These are phyloP conservation scores for Penicillium subrubescens DNA, from an alignment of 495 filamentous ascomycete species.

Conservation along the genomic window DNA sequence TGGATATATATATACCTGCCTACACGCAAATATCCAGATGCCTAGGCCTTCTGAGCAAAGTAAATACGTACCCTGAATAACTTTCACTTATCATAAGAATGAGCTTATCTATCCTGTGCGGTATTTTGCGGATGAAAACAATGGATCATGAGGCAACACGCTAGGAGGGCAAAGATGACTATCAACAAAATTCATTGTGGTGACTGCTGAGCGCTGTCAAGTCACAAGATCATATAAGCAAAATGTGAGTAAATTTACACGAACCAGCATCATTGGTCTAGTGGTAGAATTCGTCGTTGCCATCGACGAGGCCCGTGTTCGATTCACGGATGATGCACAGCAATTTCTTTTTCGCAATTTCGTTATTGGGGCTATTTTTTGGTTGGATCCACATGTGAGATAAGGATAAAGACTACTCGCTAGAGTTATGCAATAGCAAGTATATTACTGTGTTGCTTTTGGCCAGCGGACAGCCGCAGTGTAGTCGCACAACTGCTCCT, in stretches of 20 bases:
- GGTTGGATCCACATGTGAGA: background rate
- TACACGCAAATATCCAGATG: no score
- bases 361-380: background rate
- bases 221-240: no score
- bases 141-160: no score
- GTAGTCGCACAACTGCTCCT: background rate
- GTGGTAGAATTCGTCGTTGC: slow-evolving; percentile 64
- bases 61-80: no score
- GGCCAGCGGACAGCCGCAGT: background rate
- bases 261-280: slow-evolving; percentile 56
- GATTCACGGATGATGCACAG: slow-evolving; percentile 58
- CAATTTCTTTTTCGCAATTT: background rate
- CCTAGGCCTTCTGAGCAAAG: no score
- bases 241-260: background rate
- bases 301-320: slow-evolving; percentile 62
- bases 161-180: no score
- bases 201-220: no score
- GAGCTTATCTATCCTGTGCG: no score
- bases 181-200: no score
- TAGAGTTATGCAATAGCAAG: background rate
- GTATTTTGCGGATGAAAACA: no score
- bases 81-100: no score
- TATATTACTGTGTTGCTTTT: background rate
- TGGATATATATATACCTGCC: no score
- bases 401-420: background rate